These are phyloP conservation scores for Trifolium dubium DNA, from an alignment of 306 rosid genomes.

Conservation along the genomic window DNA sequence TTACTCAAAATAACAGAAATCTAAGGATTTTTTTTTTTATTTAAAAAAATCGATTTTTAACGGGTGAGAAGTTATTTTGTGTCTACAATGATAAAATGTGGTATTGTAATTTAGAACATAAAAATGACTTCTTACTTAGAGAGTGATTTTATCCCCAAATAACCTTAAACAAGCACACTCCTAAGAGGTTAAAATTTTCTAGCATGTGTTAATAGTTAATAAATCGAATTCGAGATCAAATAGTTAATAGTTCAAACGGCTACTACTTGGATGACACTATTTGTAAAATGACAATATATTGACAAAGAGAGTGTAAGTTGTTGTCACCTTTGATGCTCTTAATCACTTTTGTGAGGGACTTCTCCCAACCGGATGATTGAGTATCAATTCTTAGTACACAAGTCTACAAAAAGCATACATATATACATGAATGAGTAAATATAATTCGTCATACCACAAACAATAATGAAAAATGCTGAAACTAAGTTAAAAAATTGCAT, in stretches of 20 bases:
- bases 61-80: no score
- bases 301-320: not conserved
- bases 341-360: conserved; percentile 28
- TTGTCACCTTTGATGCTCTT: conserved; percentile 40
- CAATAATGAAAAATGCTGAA: not conserved
- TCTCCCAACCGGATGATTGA: conserved; percentile 37
- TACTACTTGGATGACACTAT: not conserved
- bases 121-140: no score
- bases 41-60: no score
- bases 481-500: not conserved
- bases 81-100: no score
- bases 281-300: not conserved
- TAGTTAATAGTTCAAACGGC: no score
- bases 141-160: not conserved
- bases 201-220: no score
- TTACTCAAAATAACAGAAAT: no score
- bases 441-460: no score
- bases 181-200: not conserved
- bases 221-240: no score
- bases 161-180: no score
- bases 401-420: not conserved
- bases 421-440: not conserved
- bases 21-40: no score
- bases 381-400: conserved; percentile 41
- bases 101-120: no score